Evolutionary conservation across 2,329 filamentous ascomycete species (phyloP).

Genomic region (Didymella glomerata): DNA sequence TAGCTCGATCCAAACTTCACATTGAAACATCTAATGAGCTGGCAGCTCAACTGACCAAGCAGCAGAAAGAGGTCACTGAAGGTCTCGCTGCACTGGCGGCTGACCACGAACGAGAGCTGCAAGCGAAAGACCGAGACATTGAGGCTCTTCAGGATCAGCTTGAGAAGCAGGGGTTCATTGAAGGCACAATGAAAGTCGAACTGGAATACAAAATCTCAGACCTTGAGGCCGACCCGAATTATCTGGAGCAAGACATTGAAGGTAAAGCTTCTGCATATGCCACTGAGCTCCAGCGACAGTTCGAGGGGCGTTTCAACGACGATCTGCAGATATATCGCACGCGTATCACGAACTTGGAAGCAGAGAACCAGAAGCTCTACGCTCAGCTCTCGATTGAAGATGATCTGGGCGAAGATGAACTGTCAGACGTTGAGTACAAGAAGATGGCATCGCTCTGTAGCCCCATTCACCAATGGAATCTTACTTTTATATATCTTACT

Average conservation of each 20-base stretch:
- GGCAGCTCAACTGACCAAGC: not conserved
- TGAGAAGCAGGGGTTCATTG: not conserved
- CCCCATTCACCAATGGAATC: too few relatives aligned
- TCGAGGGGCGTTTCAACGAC: not conserved
- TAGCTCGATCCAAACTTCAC: not conserved
- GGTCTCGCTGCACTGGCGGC: not conserved
- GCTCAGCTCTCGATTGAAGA: not conserved
- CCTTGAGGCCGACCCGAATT: not conserved
- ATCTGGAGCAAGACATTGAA: not conserved
- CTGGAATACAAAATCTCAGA: not conserved
- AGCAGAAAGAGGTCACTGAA: not conserved
- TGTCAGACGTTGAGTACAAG: not conserved
- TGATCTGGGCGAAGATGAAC: not conserved
- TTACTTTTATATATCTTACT: not conserved
- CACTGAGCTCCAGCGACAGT: not conserved
- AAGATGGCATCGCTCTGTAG: not conserved
- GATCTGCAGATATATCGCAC: too few relatives aligned
- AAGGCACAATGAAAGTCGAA: not conserved
- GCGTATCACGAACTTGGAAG: not conserved
- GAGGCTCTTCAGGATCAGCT: not conserved
- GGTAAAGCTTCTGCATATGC: not conserved
- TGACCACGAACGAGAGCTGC: not conserved
- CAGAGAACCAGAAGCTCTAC: constrained; percentile 3
- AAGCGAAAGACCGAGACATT: not conserved
- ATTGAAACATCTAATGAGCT: not conserved